Evolutionary conservation across 169 alveolate species (phyloP), one percentile per base, ranked within the genome.

Genomic region (Plasmodium knowlesi): DNA sequence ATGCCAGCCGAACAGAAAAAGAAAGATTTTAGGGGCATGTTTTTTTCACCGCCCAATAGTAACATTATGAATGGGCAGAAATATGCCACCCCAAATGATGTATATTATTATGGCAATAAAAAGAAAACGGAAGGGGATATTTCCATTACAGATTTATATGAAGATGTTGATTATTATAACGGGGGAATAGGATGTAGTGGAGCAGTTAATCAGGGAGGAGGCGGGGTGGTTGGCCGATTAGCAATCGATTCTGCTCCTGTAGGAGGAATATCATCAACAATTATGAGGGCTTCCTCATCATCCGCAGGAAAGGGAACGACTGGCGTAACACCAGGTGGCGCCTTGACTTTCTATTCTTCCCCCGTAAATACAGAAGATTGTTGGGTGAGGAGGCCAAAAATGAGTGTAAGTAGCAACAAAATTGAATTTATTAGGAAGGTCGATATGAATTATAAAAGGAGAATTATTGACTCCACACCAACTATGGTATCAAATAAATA

Each of bases 351-450:
- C 61, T 32, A 37, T 25, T 73, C 71, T 2, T 70, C 79, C 12
- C 54, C 80, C 5, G 76, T 82, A 1, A 10, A 53, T 53, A 10
- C 22, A 57, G 54, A 37, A 14, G 79, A 57, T 82, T 53, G 73
- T 46, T 32, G 61, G 93, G 28, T 22, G 19, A 73, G 37, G 10
- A 76, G 82, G 28, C 93, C 74, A 25, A 86, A 86, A 74, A 30
- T 86, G 54, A 86, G 93, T 86, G 88, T 86, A 86, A 74, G 88
- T 74, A 76, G n/a, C 5, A 67, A 76, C 79, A 86, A 86, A 76
- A 86, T 86, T 28, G 93, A 86, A 86, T 74, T 86, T n/a, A 39
- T 86, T n/a, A 86, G 70, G 80, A 86, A 86, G 43, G 46, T 19
- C 61, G 93, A 76, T 74, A 76, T 34, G 25, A 86, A 74, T 70